These are phyloP conservation scores for Datura wrightii DNA, from an alignment of 257 asterid genomes.

Conservation along the genomic window DNA sequence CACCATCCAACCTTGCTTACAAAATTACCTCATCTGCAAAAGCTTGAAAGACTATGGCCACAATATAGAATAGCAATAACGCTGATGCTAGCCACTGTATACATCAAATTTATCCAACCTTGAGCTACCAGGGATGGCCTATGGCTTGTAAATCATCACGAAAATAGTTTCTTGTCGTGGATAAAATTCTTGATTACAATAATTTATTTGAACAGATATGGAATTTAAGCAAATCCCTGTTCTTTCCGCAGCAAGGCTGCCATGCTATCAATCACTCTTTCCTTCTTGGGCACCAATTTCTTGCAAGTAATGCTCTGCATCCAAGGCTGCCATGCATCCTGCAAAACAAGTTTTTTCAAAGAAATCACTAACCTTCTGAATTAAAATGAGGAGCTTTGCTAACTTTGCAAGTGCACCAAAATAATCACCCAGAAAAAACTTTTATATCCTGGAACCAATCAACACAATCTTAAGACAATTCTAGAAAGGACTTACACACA, in stretches of 20 bases:
- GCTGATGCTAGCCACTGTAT: neutral
- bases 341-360: conserved; percentile 30
- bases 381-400: neutral
- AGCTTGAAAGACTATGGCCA: conserved; percentile 1
- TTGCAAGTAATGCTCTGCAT: conserved; percentile 97
- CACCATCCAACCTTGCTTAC: neutral
- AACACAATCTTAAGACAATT: neutral
- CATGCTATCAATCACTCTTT: conserved; percentile 60
- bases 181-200: neutral
- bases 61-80: neutral
- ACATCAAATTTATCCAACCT: conserved; percentile 4
- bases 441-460: neutral
- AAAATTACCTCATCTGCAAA: neutral
- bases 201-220: neutral
- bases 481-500: neutral
- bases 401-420: neutral
- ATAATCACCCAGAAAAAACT: neutral
- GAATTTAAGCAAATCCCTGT: neutral
- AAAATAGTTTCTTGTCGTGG: neutral
- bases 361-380: neutral
- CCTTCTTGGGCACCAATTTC: conserved; percentile 88
- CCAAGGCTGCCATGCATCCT: conserved; percentile 99
- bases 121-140: neutral
- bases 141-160: neutral
- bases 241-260: neutral